Evolutionary conservation across 2,329 filamentous ascomycete genomes (phyloP), one percentile per base, ranked within the genome.

Genomic region (Pestalotiopsis sp.): DNA sequence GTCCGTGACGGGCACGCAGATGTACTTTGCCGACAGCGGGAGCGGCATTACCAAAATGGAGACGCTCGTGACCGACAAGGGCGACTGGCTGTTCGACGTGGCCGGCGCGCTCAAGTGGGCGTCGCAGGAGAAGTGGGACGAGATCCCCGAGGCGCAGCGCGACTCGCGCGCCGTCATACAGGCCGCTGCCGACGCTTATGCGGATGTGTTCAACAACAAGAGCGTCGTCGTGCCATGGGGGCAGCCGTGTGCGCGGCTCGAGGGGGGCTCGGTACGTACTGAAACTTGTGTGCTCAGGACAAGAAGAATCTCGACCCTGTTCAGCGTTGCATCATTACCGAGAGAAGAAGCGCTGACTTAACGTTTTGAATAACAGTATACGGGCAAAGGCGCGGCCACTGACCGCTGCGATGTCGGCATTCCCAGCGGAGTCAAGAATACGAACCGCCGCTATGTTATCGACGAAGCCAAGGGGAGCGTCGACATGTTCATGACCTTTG

Each of bases 1-100:
- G n/a, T 80, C 78, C 60, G 78, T 77, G 11, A 77, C 77, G 45
- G 75, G 76, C 36, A 79, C 77, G 59, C 74, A 77, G 38, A 59
- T 76, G 20, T 73, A 77, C 70, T 70, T 71, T 36, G 66, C 63
- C 17, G 71, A 75, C 20, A 52, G 62, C 31, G 68, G 71, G 39
- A 52, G 67, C 49, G 68, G 71, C 36, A 71, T 73, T 64, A 75
- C 77, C 58, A 70, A 71, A 14, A 75, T 77, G 14, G 76, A 78
- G 64, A 77, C 77, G 3, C 73, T 77, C 27, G 74, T 78, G 1
- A 76, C 75, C 4, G 77, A 78, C 64, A 66, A 69, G 5, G 76
- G 76, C 6, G 77, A 78, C 66, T 78, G 76, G 76, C 70, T 73
- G 36, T 78, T 78, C 69, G 76, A 78, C 58, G 75, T 76, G 4